Evolutionary conservation across 805 yeast genomes (phyloP).

Genomic region (Saturnispora bothae): DNA sequence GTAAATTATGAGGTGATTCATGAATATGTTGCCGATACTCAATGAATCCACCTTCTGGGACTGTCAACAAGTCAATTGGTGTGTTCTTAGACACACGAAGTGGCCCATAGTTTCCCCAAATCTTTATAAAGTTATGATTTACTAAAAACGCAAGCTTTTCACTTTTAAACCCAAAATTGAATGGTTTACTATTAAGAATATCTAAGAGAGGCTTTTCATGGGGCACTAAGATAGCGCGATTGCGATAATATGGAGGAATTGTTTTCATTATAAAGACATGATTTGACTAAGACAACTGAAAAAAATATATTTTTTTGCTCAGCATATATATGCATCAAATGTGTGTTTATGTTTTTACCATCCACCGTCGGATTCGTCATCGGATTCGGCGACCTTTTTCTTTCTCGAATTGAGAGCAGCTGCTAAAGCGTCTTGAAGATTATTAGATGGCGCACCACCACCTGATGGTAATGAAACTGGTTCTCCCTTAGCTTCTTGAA

Average conservation of each 20-base stretch:
- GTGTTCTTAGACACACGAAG: neutral
- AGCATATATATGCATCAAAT: too few species aligned
- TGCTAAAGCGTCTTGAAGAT: conserved; percentile 28
- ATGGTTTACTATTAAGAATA: conserved; percentile 10
- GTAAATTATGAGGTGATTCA: conserved; percentile 9
- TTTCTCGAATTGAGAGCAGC: conserved; percentile 78
- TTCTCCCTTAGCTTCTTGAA: conserved; percentile 37
- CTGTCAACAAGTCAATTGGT: neutral
- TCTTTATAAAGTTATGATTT: neutral
- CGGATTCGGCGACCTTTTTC: conserved; percentile 68
- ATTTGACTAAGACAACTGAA: neutral
- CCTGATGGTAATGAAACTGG: too few species aligned
- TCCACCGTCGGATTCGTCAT: conserved; percentile 77
- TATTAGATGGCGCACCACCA: conserved; percentile 36
- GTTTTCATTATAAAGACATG: neutral
- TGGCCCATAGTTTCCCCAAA: conserved; percentile 2
- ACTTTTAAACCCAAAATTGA: conserved; percentile 6
- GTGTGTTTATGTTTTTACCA: conserved; percentile 31
- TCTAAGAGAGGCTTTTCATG: neutral
- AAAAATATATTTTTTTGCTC: neutral
- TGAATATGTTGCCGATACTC: conserved; percentile 12
- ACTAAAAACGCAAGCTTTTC: neutral
- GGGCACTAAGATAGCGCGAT: neutral
- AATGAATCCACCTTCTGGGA: neutral
- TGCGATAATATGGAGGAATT: conserved; percentile 4